A percentile compares a stretch with the other conserved stretches of the same genome.
These are phyloP conservation scores for Aspergillus felis DNA, from an alignment of 2,329 filamentous ascomycete species.

Conservation along the genomic window DNA sequence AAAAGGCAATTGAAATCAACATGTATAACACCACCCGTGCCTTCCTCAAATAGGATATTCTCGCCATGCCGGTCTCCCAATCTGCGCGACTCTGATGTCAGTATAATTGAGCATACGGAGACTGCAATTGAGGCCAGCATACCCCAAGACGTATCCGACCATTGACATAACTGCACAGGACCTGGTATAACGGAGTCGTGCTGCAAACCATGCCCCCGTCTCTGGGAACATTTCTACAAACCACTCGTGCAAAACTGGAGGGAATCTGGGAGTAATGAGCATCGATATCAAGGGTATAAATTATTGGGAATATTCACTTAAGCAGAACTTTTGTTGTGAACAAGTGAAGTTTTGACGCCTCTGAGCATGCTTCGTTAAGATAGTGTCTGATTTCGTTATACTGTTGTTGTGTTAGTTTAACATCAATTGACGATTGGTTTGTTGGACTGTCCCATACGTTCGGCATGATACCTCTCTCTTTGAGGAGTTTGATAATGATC, in stretches of 20 bases:
- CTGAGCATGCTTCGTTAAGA: conserved; percentile 63
- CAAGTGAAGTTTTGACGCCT: conserved; percentile 59
- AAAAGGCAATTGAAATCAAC: conserved; percentile 99
- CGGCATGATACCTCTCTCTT: conserved; percentile 62
- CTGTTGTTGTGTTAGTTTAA: conserved; percentile 41
- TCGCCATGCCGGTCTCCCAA: conserved; percentile 95
- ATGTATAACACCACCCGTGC: conserved; percentile 89
- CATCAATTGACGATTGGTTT: not conserved
- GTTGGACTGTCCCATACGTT: conserved; percentile 36
- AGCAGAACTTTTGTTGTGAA: conserved; percentile 64
- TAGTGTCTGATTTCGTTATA: conserved; percentile 62
- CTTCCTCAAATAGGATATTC: conserved; percentile 92
- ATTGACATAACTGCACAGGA: conserved; percentile 99
- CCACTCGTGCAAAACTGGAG: conserved; percentile 84
- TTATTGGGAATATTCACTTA: conserved; percentile 28
- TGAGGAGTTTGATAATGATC: conserved; percentile 76
- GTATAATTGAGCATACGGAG: not conserved
- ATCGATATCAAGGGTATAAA: not conserved
- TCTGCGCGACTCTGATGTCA: conserved; percentile 31
- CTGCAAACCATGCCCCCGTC: conserved; percentile 86
- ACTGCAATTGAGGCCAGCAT: conserved; percentile 12
- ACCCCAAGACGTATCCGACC: conserved; percentile 86
- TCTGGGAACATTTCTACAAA: conserved; percentile 94
- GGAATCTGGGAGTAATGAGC: conserved; percentile 55
- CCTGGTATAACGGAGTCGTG: conserved; percentile 82